Evolutionary conservation across 257 asterid genomes (phyloP), one percentile per base, ranked within the genome.

Genomic region (Solanum sparsipilum): DNA sequence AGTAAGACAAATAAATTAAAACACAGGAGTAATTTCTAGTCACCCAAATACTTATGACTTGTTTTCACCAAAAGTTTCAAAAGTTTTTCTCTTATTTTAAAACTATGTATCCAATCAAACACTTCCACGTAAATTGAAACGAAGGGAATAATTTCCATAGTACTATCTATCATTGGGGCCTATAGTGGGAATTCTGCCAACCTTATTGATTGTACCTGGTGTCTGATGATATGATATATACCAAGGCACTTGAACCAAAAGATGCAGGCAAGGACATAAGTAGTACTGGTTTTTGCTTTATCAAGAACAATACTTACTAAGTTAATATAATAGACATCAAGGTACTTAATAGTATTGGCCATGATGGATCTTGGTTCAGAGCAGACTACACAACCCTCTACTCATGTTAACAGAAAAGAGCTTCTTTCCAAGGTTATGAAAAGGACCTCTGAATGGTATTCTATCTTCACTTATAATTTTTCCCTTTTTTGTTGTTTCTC

Each of bases 371-470:
- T 74, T 88, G 89, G 88, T 84, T 87, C 81, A 35, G 91, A 88
- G 88, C 88, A 86, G 68, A 88, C 84, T 71, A 52, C 87, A 56
- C 84, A 78, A 60, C 35, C 7, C 16, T 46, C 86, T 7, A 36
- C 91, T 39, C 60, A 84, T 23, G 67, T 86, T 86, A 67, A 90
- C 92, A 96, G 93, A 88, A 94, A 95, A 82, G 94, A 92, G 68
- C 94, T 91, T n/a, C 94, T 96, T 74, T 93, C 98, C 31, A 83
- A 94, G 90, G 96, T 95, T 89, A 92, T 94, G 96, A 90, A 92
- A 95, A 92, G 99, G 81, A 96, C 99, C 34, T 93, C 95, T 41
- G 98, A 96, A 84, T 96, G 99, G 99, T 96, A 89, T 38, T 82
- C 87, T 32, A 21, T 88, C 32, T 71, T 56, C 73, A 27, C 78